Conservation (phyloP, 2,329 filamentous ascomycete species). For the Fusarium papillatum region DNA sequence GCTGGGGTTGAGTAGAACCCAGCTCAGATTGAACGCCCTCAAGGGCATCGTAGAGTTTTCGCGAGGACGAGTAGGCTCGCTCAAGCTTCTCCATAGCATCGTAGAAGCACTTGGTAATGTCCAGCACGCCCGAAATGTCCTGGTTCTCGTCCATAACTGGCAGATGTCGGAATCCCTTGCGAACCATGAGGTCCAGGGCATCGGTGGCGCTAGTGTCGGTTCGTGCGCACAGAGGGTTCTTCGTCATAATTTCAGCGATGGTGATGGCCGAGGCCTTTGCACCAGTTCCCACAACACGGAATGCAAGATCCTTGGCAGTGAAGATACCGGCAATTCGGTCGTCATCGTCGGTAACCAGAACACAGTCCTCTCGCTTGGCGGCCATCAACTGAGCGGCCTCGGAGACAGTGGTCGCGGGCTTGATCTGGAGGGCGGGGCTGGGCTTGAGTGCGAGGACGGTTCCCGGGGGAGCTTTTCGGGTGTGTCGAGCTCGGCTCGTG, state of each 20-base stretch:
- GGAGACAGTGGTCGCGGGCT: conserved; percentile 92
- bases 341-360: conserved; percentile 97
- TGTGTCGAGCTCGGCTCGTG: conserved; percentile 82
- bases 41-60: conserved; percentile 96
- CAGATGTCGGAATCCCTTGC: conserved; percentile 97
- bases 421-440: conserved; percentile 96
- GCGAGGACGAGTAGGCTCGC: conserved; percentile 96
- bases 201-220: conserved; percentile 99
- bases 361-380: conserved; percentile 97
- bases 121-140: conserved; percentile 96
- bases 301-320: conserved; percentile 98
- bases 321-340: conserved; percentile 99
- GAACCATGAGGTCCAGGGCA: conserved; percentile 96
- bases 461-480: conserved; percentile 94
- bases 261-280: conserved; percentile 91
- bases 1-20: conserved; percentile 94
- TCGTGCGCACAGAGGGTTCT: conserved; percentile 96
- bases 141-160: conserved; percentile 99
- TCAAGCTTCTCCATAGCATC: conserved; percentile 99
- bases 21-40: conserved; percentile 98
- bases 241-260: conserved; percentile 99
- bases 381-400: conserved; percentile 99
- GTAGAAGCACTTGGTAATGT: conserved; percentile 99
- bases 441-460: conserved; percentile 97
- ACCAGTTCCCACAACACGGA: conserved; percentile 93